Evolutionary conservation across 2,329 filamentous ascomycete species (phyloP).

Genomic region (Cladophialophora bantiana): DNA sequence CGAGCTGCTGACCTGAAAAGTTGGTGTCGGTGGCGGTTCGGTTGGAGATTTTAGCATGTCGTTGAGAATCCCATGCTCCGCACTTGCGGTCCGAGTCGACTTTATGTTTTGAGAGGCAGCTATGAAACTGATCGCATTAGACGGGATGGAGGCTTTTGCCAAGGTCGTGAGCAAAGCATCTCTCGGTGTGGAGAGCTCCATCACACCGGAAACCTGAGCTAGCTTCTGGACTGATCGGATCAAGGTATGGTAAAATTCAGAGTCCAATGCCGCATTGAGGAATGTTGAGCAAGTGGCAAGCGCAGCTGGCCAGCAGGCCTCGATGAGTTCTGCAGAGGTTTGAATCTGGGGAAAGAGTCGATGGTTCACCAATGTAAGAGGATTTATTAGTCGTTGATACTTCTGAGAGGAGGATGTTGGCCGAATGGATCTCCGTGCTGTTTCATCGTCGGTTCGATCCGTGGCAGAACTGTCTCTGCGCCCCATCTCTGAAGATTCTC

Average conservation of each 20-base stretch:
- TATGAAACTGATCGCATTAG: conserved; percentile 60
- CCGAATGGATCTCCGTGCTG: conserved; percentile 17
- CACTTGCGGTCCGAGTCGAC: conserved; percentile 3
- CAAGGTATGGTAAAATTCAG: conserved; percentile 89
- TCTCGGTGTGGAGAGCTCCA: conserved; percentile 82
- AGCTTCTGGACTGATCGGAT: conserved; percentile 95
- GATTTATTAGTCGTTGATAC: conserved; percentile 82
- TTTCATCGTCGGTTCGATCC: conserved; percentile 31
- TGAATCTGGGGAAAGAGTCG: conserved; percentile 74
- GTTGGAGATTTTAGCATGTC: conserved; percentile 26
- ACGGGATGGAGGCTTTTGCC: conserved; percentile 89
- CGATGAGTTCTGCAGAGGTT: conserved; percentile 81
- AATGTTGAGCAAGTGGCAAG: conserved; percentile 96
- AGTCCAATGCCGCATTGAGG: conserved; percentile 86
- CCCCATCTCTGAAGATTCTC: conserved; percentile 31
- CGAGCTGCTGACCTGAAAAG: conserved; percentile 53
- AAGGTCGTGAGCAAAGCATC: conserved; percentile 95
- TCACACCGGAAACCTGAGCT: conserved; percentile 88
- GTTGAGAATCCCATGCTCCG: conserved; percentile 19
- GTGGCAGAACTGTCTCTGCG: conserved; percentile 39
- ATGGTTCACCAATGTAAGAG: conserved; percentile 76
- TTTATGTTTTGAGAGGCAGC: conserved; percentile 29
- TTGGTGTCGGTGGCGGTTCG: conserved; percentile 30
- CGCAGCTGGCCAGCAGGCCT: conserved; percentile 93
- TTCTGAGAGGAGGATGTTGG: conserved; percentile 49